These are phyloP conservation scores for Monoraphidium neglectum DNA, from an alignment of 139 green algal genomes.

Conservation along the genomic window DNA sequence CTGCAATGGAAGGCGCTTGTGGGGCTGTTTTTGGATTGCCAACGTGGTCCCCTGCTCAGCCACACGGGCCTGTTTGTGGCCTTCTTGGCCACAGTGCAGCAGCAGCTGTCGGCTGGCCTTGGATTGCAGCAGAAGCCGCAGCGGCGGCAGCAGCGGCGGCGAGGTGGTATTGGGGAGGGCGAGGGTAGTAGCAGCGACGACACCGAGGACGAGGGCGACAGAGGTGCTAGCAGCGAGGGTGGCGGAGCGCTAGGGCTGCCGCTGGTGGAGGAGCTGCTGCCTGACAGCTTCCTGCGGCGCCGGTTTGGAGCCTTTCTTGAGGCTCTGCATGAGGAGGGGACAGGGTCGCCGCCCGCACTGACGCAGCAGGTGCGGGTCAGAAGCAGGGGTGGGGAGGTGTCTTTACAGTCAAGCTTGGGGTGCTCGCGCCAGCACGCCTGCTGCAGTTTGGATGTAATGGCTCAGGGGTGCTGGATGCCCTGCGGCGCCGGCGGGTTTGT, in stretches of 20 bases:
- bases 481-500: no score
- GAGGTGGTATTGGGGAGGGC: background rate
- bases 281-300: constrained; percentile 59
- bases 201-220: background rate
- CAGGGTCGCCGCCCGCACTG: background rate
- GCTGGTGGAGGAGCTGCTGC: constrained; percentile 63
- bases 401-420: background rate
- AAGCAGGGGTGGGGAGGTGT: background rate
- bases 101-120: constrained; percentile 48
- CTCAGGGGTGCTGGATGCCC: no score
- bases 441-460: no score
- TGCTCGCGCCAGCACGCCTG: no score
- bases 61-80: constrained; percentile 42
- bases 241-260: constrained; percentile 26
- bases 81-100: constrained; percentile 31
- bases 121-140: background rate
- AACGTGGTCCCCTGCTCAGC: constrained; percentile 32
- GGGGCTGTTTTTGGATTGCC: constrained; percentile 69
- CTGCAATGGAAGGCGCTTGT: constrained; percentile 80
- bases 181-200: background rate
- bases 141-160: background rate
- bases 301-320: constrained; percentile 53
- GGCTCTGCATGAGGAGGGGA: constrained; percentile 42
- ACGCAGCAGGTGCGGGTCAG: constrained; percentile 27
- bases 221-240: background rate